Evolutionary conservation across 73 alveolate genomes (phyloP), one percentile per base, ranked within the genome.

Genomic region (Tetrahymena thermophila): DNA sequence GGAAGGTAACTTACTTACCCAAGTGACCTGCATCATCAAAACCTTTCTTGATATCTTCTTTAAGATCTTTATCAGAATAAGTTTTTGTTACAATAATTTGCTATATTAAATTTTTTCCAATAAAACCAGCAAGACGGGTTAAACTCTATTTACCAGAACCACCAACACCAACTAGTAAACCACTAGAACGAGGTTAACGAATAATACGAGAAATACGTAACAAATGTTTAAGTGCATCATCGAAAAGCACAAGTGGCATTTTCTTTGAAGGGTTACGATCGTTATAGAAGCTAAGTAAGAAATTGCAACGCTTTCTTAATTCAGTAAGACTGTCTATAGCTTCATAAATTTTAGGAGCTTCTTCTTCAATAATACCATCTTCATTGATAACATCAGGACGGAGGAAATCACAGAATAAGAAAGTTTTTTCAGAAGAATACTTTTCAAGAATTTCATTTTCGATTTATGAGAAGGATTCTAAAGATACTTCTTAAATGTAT

Each of bases 61-160:
- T 98, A 93, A 99, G 96, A 85, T 98, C 97, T 89, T 96, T 98
- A 94, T 98, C 99, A 97, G 98, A 97, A 98, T 98, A 99, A 94
- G 99, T 97, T 97, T 99, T 99, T 35, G 99, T 98, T 94, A 98
- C 96, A 57, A 99, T 94, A 96, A 99, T 99, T 98, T 98, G 98
- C 97, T 95, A 97, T 97, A 96, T 94, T 37, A 96, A 85, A 40
- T 97, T 97, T 94, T 98, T 97, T 93, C 98, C 97, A 85, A 98
- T 98, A 71, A 44, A 93, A 84, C 99, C 99, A 21, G 99, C 99
- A 85, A 99, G 99, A 96, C 99, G 98, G 94, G 99, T 99, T 96
- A 99, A 97, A 44, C 99, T 97, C 97, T 99, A 99, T 97, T 99
- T 99, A 94, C 99, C 99, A 25, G 99, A 99, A 94, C 99, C 99